phyloP scores from a whole-genome alignment of 1,139 yeast genomes.

The Candida mesenterica region DNA sequence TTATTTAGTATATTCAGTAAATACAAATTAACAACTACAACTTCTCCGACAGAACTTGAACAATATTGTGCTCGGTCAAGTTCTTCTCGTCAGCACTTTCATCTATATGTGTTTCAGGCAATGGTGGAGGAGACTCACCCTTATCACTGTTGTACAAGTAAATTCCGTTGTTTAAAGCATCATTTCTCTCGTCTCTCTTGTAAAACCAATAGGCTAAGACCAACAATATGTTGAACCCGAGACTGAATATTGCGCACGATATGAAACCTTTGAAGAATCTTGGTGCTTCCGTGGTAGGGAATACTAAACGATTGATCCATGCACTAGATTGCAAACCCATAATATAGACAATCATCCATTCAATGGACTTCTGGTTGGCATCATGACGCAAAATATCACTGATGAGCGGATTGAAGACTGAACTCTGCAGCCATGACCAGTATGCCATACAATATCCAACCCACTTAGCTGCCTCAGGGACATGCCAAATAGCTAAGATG shows the following conservation, averaged over 20 bases:
- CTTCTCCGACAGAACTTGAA: too few relatives aligned
- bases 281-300: conserved; percentile 20
- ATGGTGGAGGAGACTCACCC: conserved; percentile 10
- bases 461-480: conserved; percentile 21
- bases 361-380: conserved; percentile 24
- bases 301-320: conserved; percentile 24
- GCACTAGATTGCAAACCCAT: conserved; percentile 28
- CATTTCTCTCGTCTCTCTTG: conserved; percentile 12
- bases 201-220: conserved; percentile 11
- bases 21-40: too few relatives aligned
- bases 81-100: conserved; percentile 1
- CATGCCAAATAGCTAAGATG: conserved; percentile 22
- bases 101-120: background rate
- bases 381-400: conserved; percentile 25
- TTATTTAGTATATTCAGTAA: too few relatives aligned
- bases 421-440: conserved; percentile 24
- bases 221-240: conserved; percentile 12
- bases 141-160: conserved; percentile 10
- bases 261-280: conserved; percentile 18
- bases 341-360: conserved; percentile 26
- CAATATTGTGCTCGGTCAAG: too few relatives aligned
- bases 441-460: conserved; percentile 21
- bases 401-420: conserved; percentile 23
- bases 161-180: conserved; percentile 11
- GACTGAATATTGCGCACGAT: conserved; percentile 16